A percentile compares a stretch with the other conserved stretches of the same genome.
phyloP scores from a whole-genome alignment of 768 basidiomycete genomes.

The Amylocystis lapponica region DNA sequence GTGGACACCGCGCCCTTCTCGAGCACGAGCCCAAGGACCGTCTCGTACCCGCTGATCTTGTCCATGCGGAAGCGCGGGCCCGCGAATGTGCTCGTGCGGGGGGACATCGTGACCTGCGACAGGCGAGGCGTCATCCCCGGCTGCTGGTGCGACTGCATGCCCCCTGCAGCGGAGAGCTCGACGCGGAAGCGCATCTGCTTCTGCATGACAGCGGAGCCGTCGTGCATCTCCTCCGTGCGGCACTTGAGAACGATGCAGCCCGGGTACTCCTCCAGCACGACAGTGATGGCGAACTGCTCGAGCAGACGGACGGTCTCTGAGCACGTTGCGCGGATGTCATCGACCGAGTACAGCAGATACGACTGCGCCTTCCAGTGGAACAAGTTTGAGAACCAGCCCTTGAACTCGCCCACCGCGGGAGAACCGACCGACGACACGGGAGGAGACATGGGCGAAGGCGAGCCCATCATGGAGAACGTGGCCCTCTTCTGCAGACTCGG shows the following conservation, averaged over 20 bases:
- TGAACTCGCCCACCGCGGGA: conserved; percentile 78
- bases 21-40: conserved; percentile 71
- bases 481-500: conserved; percentile 37
- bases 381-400: conserved; percentile 92
- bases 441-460: conserved; percentile 41
- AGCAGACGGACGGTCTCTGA: conserved; percentile 59
- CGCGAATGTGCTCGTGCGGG: conserved; percentile 20
- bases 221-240: conserved; percentile 43
- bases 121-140: conserved; percentile 19
- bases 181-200: conserved; percentile 83
- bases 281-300: conserved; percentile 54
- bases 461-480: conserved; percentile 38
- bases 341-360: conserved; percentile 49
- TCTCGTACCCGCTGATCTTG: conserved; percentile 36
- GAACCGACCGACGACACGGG: conserved; percentile 39
- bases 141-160: conserved; percentile 6
- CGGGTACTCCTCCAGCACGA: conserved; percentile 47
- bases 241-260: conserved; percentile 44
- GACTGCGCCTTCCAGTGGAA: conserved; percentile 84
- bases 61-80: conserved; percentile 21
- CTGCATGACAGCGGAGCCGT: conserved; percentile 37
- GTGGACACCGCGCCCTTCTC: conserved; percentile 90
- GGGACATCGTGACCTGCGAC: conserved; percentile 20
- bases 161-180: conserved; percentile 50
- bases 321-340: conserved; percentile 56